Conservation (phyloP, 169 alveolate species). For the Besnoitia besnoiti region DNA sequence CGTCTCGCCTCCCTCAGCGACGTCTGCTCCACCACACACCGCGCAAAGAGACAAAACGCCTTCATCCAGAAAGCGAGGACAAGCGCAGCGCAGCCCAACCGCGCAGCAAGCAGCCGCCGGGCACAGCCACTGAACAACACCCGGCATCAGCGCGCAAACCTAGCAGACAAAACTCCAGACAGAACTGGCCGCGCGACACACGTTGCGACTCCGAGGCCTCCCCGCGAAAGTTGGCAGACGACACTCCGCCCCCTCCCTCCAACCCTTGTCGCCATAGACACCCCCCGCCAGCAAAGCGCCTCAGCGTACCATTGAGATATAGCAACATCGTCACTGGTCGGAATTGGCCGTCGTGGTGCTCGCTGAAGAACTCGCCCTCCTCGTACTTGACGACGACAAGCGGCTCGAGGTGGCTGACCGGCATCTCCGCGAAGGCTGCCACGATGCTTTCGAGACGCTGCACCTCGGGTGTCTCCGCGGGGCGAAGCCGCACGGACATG, state of each 20-base stretch:
- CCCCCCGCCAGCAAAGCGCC: neutral
- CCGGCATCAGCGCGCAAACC: neutral
- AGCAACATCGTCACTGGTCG: conserved; percentile 65
- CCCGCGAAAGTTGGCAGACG: neutral
- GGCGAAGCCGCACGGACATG: conserved; percentile 49
- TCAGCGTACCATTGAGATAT: conserved; percentile 62
- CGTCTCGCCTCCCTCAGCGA: conserved; percentile 63
- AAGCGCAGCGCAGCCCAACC: too few species aligned
- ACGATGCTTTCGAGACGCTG: conserved; percentile 46
- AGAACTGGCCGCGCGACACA: too few species aligned
- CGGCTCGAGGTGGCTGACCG: conserved; percentile 60
- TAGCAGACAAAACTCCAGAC: neutral
- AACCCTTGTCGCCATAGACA: too few species aligned
- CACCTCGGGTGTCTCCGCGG: conserved; percentile 60
- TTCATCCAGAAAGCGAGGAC: too few species aligned
- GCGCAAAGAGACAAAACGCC: too few species aligned
- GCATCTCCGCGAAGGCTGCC: conserved; percentile 58
- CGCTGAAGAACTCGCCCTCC: conserved; percentile 64
- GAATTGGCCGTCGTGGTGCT: conserved; percentile 72
- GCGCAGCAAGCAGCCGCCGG: too few species aligned
- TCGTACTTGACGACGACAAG: conserved; percentile 63
- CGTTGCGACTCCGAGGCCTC: neutral
- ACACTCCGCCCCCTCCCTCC: neutral
- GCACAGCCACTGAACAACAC: neutral
- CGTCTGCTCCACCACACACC: conserved; percentile 48